Evolutionary conservation across 139 green algal species (phyloP), one percentile per base, ranked within the genome.

Genomic region (Tetratostichococcus sp.): DNA sequence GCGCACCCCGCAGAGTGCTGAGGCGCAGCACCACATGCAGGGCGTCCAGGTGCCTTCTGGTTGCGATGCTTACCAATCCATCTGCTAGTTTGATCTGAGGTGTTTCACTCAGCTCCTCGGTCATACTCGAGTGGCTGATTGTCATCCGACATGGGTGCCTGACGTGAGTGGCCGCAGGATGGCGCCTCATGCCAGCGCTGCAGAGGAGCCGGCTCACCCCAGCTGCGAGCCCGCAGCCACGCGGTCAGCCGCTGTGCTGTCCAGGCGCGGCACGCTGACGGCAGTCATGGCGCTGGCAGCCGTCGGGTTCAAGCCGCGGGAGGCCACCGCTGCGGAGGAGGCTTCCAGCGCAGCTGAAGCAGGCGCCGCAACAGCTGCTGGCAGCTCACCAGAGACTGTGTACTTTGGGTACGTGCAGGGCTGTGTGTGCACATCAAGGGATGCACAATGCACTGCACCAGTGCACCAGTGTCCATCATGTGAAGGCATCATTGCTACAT

Each of bases 401-500:
- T 62, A 62, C 50, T 62, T 62, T 17, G 50, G 50, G 39, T 50
- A 22, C 8, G 39, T 50, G 8, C 39, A 50, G 39, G 8, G 8
- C 39, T 14, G 14, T 50, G n/a, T n/a, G n/a, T n/a, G n/a, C n/a
- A n/a, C n/a, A n/a, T n/a, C n/a, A n/a, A n/a, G 39, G 39, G 8
- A 50, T 50, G 39, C 39, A 50, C 8, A 22, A 14, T 8, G 14
- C 8, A 50, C 14, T 50, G 39, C 39, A 50, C 8, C 39, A 50
- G 8, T 50, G 39, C 39, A 50, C 39, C 39, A 22, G 39, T 14
- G 14, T 22, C 8, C 39, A 50, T 22, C 39, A 22, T 50, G 8
- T 8, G 14, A 8, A 50, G 8, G 8, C 39, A 22, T 50, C 14
- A 8, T 8, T 50, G 8, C 14, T 87, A 0, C 84, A 81, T 65